Conservation (phyloP, 2,329 filamentous ascomycete species). For the Podosphaera aphanis region DNA sequence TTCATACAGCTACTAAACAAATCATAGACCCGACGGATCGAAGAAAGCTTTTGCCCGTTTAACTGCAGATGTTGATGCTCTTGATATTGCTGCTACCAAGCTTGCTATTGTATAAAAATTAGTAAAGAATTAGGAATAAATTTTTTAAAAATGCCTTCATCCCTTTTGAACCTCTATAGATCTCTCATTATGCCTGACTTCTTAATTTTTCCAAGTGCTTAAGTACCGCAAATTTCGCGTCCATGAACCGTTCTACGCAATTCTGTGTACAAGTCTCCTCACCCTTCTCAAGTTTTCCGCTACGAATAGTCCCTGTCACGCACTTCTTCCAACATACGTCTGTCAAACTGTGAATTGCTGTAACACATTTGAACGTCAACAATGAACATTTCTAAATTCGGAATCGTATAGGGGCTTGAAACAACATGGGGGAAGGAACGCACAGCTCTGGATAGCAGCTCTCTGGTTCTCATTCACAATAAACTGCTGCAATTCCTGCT, state of each 20-base stretch:
- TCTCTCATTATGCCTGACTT: slow-evolving; percentile 7
- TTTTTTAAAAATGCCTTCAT: slow-evolving; percentile 11
- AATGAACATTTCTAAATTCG: background rate
- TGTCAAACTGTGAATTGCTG: slow-evolving; percentile 41
- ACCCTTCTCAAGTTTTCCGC: slow-evolving; percentile 44
- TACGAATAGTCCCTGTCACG: slow-evolving; percentile 49
- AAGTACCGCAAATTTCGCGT: slow-evolving; percentile 66
- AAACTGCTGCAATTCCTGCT: slow-evolving; percentile 70
- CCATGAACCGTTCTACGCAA: slow-evolving; percentile 84
- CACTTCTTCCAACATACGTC: slow-evolving; percentile 93
- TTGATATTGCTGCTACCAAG: slow-evolving; percentile 98
- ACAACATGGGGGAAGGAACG: slow-evolving; percentile 8
- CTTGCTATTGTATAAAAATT: slow-evolving; percentile 72
- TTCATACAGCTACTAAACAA: slow-evolving; percentile 5
- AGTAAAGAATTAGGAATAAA: slow-evolving; percentile 17
- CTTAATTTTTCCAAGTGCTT: slow-evolving; percentile 53
- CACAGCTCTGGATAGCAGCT: slow-evolving; percentile 34
- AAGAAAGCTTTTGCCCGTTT: slow-evolving; percentile 98
- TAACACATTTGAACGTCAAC: background rate
- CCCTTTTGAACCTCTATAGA: background rate
- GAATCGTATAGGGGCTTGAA: background rate
- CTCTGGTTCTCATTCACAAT: slow-evolving; percentile 69
- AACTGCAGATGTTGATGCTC: slow-evolving; percentile 87
- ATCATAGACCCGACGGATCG: slow-evolving; percentile 59
- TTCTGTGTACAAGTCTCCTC: slow-evolving; percentile 76